Conservation (phyloP, 257 asterid species). For the Nicotiana knightiana region DNA sequence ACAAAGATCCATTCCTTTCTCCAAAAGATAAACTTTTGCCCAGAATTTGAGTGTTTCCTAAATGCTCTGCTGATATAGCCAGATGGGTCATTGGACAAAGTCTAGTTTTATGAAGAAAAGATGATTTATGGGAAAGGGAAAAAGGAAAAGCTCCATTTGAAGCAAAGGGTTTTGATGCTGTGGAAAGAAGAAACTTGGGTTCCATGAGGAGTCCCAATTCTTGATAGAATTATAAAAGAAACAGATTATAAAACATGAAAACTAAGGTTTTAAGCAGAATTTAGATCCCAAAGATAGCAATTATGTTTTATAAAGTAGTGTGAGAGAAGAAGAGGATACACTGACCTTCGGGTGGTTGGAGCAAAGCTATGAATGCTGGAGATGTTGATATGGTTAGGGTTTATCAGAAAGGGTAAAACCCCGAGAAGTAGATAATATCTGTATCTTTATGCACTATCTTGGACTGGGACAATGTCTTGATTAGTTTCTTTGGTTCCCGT, state of each 20-base stretch:
- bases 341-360: slow-evolving; percentile 27
- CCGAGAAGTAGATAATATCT: background rate
- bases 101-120: slow-evolving; percentile 36
- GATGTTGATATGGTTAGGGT: slow-evolving; percentile 34
- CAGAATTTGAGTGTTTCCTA: slow-evolving; percentile 38
- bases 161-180: slow-evolving; percentile 47
- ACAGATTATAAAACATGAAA: slow-evolving; percentile 14
- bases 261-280: slow-evolving; percentile 4
- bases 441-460: background rate
- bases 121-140: slow-evolving; percentile 36
- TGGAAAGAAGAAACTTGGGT: slow-evolving; percentile 39
- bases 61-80: slow-evolving; percentile 23
- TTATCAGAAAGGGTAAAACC: slow-evolving; percentile 42
- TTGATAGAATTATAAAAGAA: slow-evolving; percentile 8
- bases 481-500: too few species aligned
- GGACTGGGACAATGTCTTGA: background rate
- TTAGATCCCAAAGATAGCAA: background rate
- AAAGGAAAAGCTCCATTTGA: slow-evolving; percentile 44
- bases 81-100: slow-evolving; percentile 19
- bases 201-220: slow-evolving; percentile 45
- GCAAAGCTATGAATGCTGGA: background rate
- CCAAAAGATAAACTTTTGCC: slow-evolving; percentile 38
- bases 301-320: background rate
- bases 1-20: slow-evolving; percentile 20
- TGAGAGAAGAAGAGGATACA: slow-evolving; percentile 13